phyloP scores from a whole-genome alignment of 2,329 filamentous ascomycete genomes.

The Amauroascus niger region DNA sequence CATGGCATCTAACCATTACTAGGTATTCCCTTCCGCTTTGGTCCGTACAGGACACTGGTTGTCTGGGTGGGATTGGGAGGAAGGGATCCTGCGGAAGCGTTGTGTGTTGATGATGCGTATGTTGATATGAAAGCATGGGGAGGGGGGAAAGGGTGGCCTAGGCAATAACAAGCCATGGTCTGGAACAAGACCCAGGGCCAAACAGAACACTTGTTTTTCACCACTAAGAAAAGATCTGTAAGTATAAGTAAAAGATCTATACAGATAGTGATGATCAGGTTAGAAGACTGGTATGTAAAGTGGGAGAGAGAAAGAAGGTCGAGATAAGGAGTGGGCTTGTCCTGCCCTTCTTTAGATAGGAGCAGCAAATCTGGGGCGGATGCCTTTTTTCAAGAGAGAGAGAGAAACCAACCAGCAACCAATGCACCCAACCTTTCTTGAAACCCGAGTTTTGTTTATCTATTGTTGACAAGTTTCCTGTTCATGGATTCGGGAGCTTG shows the following conservation, averaged over 20 bases:
- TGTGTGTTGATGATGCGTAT: background rate
- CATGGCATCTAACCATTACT: background rate
- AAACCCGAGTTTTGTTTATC: background rate
- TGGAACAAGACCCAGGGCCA: too few species aligned
- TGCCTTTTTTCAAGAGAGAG: too few species aligned
- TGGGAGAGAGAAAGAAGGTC: background rate
- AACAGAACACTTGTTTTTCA: too few species aligned
- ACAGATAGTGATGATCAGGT: too few species aligned
- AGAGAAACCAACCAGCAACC: too few species aligned
- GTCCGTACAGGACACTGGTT: background rate
- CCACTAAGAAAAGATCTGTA: too few species aligned
- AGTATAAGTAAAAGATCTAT: too few species aligned
- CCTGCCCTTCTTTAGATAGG: background rate
- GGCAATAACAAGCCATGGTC: background rate
- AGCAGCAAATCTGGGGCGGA: too few species aligned
- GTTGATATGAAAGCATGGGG: background rate
- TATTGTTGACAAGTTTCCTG: background rate
- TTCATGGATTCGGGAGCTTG: background rate
- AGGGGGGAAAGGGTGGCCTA: background rate
- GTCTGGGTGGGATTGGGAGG: background rate
- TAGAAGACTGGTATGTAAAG: background rate
- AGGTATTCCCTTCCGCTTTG: background rate
- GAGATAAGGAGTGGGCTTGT: background rate
- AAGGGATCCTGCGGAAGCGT: background rate
- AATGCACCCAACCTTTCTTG: background rate